phyloP scores from a whole-genome alignment of 768 basidiomycete genomes.

The Suillus fuscotomentosus region DNA sequence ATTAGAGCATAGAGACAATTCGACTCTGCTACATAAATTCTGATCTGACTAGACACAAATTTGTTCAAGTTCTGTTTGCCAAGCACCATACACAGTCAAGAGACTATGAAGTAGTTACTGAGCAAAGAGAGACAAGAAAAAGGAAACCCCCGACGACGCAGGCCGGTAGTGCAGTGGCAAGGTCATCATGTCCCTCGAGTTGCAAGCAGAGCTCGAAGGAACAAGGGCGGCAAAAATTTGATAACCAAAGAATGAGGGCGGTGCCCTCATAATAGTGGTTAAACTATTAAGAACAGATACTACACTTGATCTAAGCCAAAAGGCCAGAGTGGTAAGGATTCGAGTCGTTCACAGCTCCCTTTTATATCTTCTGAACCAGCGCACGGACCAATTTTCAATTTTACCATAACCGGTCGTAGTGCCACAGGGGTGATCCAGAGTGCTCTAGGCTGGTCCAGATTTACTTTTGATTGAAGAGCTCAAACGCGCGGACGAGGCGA shows the following conservation, averaged over 20 bases:
- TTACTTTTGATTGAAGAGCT: too few relatives aligned
- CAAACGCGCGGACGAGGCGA: too few relatives aligned
- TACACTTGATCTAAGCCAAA: conserved; percentile 54
- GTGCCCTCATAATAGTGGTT: conserved; percentile 55
- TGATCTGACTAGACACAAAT: too few relatives aligned
- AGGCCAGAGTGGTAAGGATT: conserved; percentile 39
- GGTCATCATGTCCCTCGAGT: conserved; percentile 39
- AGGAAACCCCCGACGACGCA: conserved; percentile 60
- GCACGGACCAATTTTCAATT: too few relatives aligned
- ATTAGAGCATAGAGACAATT: too few relatives aligned
- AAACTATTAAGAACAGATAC: conserved; percentile 86
- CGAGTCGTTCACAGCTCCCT: accelerated
- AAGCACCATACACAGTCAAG: background rate
- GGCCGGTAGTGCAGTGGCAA: conserved; percentile 42
- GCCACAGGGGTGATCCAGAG: too few relatives aligned
- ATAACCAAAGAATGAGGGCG: conserved; percentile 39
- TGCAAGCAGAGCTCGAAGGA: conserved; percentile 43
- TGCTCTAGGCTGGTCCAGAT: too few relatives aligned
- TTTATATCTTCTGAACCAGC: too few relatives aligned
- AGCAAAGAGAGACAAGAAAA: background rate
- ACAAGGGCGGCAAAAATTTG: conserved; percentile 54
- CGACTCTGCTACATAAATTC: too few relatives aligned
- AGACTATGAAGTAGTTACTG: background rate
- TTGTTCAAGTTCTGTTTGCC: background rate
- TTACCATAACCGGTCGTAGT: too few relatives aligned